These are phyloP conservation scores for Coniferiporia sulphurascens DNA, from an alignment of 1,284 basidiomycete species.

Conservation along the genomic window DNA sequence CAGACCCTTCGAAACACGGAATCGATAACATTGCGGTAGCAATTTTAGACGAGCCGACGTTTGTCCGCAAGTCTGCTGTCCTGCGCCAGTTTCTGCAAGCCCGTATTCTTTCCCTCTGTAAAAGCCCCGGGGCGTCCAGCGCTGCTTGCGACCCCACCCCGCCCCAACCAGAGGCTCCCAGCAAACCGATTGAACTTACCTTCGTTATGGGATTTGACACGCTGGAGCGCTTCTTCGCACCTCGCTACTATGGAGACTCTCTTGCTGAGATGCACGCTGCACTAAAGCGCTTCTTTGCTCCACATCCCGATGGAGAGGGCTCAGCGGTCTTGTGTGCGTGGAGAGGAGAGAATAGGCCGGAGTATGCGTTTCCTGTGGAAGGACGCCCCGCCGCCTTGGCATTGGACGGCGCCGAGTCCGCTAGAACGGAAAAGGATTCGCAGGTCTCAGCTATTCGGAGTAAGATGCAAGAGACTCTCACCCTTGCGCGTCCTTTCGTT, in stretches of 20 bases:
- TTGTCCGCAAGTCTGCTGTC: conserved; percentile 76
- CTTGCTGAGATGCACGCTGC: conserved; percentile 48
- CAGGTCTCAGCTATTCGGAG: conserved; percentile 27
- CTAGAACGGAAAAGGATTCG: conserved; percentile 19
- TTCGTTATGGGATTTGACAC: conserved; percentile 89
- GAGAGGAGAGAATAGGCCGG: not conserved
- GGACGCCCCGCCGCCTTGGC: not conserved
- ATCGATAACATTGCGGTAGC: conserved; percentile 68
- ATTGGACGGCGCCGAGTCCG: conserved; percentile 8
- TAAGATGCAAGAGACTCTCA: conserved; percentile 30
- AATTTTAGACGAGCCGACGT: conserved; percentile 83
- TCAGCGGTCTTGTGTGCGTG: conserved; percentile 71
- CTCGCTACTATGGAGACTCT: conserved; percentile 67
- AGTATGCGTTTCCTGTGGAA: not conserved
- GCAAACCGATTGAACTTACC: conserved; percentile 39
- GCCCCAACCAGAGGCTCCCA: not conserved
- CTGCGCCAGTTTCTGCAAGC: conserved; percentile 48
- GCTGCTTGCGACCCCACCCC: too few relatives aligned
- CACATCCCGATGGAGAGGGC: conserved; percentile 45
- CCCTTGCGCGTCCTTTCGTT: conserved; percentile 46
- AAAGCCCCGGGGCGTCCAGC: too few relatives aligned
- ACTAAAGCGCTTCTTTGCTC: conserved; percentile 59
- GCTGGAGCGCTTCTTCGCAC: conserved; percentile 76
- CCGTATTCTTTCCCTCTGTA: not conserved
- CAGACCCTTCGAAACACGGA: conserved; percentile 14